These are phyloP conservation scores for Leccinum subgranulosum DNA, from an alignment of 768 basidiomycete species.

Conservation along the genomic window DNA sequence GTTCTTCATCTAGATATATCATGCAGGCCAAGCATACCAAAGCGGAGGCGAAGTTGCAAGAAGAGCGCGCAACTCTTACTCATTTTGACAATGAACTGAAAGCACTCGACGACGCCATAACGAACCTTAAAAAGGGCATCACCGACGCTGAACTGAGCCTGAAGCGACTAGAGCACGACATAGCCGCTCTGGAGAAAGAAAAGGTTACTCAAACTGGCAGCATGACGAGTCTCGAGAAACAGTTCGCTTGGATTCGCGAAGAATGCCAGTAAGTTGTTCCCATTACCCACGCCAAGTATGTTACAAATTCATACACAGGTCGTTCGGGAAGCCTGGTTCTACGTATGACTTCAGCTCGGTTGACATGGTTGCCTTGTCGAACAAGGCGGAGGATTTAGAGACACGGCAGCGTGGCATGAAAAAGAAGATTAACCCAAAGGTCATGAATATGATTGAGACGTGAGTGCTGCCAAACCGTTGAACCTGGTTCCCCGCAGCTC, in stretches of 20 bases:
- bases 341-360: constrained; percentile 75
- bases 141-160: constrained; percentile 62
- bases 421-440: constrained; percentile 94
- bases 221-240: constrained; percentile 70
- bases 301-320: constrained; percentile 39
- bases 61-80: constrained; percentile 84
- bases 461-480: constrained; percentile 34
- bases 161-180: constrained; percentile 68
- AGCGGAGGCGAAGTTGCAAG: constrained; percentile 69
- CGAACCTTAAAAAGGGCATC: constrained; percentile 72
- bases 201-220: constrained; percentile 47
- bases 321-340: constrained; percentile 79
- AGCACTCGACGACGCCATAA: constrained; percentile 77
- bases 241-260: constrained; percentile 84
- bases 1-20: not conserved
- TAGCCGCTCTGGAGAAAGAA: constrained; percentile 63
- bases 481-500: not conserved
- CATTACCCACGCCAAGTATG: not conserved
- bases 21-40: constrained; percentile 53
- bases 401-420: constrained; percentile 81
- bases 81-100: constrained; percentile 89
- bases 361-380: constrained; percentile 56
- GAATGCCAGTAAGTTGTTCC: constrained; percentile 71
- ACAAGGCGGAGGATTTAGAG: constrained; percentile 73
- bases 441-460: constrained; percentile 95